Evolutionary conservation across 495 filamentous ascomycete genomes (phyloP).

Genomic region (Penicillium bovifimosum): DNA sequence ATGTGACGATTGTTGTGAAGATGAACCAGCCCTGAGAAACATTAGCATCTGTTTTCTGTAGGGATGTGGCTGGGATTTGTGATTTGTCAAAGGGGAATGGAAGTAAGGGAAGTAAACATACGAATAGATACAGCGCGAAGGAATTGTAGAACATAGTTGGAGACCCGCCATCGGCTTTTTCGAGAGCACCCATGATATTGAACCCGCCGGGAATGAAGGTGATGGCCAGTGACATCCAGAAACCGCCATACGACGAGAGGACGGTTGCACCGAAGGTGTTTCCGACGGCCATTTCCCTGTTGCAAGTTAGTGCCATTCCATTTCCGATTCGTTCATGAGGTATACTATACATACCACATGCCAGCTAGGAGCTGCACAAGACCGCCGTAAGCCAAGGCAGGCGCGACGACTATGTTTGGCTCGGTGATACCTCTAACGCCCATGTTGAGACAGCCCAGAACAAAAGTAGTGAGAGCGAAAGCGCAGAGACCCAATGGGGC

Average conservation of each 20-base stretch:
- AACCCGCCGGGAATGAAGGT: conserved; percentile 72
- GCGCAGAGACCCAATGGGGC: conserved; percentile 72
- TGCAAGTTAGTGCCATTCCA: neutral
- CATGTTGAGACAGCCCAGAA: conserved; percentile 76
- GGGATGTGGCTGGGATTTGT: no score
- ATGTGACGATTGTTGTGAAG: conserved; percentile 75
- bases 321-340: no score
- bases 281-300: conserved; percentile 89
- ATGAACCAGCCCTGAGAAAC: conserved; percentile 71
- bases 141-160: conserved; percentile 52
- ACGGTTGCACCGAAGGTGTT: conserved; percentile 97
- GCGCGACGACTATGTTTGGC: conserved; percentile 58
- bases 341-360: conserved; percentile 75
- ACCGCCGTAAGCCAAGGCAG: conserved; percentile 68
- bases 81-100: no score
- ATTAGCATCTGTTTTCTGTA: no score
- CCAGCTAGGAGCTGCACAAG: conserved; percentile 80
- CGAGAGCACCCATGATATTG: conserved; percentile 42
- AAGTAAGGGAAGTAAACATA: no score
- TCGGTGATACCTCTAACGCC: conserved; percentile 47
- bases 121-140: conserved; percentile 73
- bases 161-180: conserved; percentile 38
- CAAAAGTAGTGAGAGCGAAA: conserved; percentile 84
- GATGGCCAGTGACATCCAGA: conserved; percentile 86
- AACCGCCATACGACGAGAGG: conserved; percentile 87